Evolutionary conservation across 129 eudicot species (phyloP).

Genomic region (Sambucus nigra): DNA sequence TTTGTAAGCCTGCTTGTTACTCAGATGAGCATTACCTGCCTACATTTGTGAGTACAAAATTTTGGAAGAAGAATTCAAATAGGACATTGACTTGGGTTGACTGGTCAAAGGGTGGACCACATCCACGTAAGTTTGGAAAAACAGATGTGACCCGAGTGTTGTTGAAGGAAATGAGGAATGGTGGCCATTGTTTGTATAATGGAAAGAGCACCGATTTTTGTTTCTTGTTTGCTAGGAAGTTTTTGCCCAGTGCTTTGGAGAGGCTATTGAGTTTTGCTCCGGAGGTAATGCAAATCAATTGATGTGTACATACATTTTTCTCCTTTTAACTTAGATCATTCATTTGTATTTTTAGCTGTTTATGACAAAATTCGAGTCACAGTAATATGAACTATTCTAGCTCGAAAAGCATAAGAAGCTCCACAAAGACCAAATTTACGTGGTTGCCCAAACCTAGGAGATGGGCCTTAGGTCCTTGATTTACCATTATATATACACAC

Average conservation of each 20-base stretch:
- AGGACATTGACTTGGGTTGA: conserved; percentile 72
- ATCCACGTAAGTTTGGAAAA: conserved; percentile 43
- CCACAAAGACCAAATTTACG: too few relatives aligned
- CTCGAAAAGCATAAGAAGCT: too few relatives aligned
- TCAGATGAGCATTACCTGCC: conserved; percentile 80
- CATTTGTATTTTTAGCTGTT: neutral
- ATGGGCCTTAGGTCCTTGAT: too few relatives aligned
- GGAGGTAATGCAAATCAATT: conserved; percentile 24
- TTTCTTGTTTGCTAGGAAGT: conserved; percentile 80
- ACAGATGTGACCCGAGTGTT: conserved; percentile 27
- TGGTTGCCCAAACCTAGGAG: too few relatives aligned
- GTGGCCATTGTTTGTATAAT: conserved; percentile 43
- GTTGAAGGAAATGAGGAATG: conserved; percentile 40
- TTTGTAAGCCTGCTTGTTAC: conserved; percentile 60
- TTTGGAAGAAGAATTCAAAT: conserved; percentile 30
- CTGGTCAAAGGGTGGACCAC: conserved; percentile 83
- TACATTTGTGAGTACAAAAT: conserved; percentile 35
- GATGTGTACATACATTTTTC: neutral
- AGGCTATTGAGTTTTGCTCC: conserved; percentile 61
- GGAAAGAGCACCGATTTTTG: conserved; percentile 44
- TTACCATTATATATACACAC: too few relatives aligned
- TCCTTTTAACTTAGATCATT: neutral
- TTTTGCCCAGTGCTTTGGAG: conserved; percentile 41
- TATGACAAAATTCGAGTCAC: too few relatives aligned
- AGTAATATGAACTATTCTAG: too few relatives aligned